Evolutionary conservation across 2,329 filamentous ascomycete genomes (phyloP).

Genomic region (Fragosphaeria purpurea): DNA sequence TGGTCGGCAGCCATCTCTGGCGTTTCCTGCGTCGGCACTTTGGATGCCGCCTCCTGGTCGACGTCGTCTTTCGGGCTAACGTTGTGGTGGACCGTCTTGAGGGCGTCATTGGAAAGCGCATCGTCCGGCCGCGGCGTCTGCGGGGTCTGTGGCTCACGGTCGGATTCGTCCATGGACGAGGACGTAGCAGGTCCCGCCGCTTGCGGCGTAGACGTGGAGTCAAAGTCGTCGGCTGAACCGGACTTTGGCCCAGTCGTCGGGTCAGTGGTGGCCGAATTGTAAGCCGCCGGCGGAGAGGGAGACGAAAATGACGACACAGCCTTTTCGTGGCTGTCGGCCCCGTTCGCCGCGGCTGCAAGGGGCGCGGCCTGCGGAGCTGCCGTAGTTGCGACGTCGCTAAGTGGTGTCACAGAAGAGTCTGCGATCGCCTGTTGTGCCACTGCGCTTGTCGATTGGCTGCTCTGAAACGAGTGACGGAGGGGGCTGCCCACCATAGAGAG

Average conservation of each 20-base stretch:
- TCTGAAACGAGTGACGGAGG: conserved; percentile 37
- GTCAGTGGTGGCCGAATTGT: conserved; percentile 6
- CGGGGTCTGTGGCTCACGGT: conserved; percentile 13
- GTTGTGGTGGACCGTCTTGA: conserved; percentile 1
- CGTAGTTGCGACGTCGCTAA: too few relatives aligned
- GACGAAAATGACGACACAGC: conserved; percentile 3
- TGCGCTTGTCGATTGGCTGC: background rate
- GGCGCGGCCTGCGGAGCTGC: background rate
- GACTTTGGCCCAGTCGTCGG: conserved; percentile 1
- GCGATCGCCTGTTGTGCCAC: background rate
- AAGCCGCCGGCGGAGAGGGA: background rate
- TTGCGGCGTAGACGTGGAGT: conserved; percentile 1
- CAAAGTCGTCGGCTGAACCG: background rate
- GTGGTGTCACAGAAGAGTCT: background rate
- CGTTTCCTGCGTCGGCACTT: background rate
- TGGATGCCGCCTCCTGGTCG: background rate
- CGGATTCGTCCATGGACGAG: conserved; percentile 10
- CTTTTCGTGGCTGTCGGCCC: too few relatives aligned
- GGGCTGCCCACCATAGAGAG: conserved; percentile 42
- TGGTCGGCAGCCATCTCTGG: conserved; percentile 5
- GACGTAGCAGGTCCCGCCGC: conserved; percentile 6
- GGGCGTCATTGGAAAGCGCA: background rate
- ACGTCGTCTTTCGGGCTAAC: too few relatives aligned
- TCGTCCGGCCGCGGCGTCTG: conserved; percentile 12
- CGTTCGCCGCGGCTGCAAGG: too few relatives aligned